Base-by-base conservation (phyloP, 2,329 filamentous ascomycete genomes). In the Aspergillus glaucus region DNA sequence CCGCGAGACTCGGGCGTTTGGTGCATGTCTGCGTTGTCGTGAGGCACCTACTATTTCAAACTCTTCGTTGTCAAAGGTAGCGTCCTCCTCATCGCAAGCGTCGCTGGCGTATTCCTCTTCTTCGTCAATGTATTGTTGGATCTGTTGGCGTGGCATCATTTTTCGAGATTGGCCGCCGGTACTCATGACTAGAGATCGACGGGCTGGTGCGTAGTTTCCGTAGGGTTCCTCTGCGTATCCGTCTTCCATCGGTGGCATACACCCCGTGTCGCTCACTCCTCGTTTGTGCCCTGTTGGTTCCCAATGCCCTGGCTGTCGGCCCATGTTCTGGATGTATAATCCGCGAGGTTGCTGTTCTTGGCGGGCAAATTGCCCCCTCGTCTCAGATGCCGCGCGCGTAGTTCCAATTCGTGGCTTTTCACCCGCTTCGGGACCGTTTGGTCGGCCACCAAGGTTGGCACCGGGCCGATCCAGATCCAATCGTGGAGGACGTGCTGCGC, bases 11-110 rank as follows among this genome's bases (percentile, higher is more conserved):
- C 58, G 58, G 24, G 53, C 46, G 9, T 60, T 60, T 48, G 55
- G 62, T 19, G 76, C 53, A n/a, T 60, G 57, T 4, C 56, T 58
- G 10, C 56, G 56, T 36, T 56, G 57, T 17, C 34, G n/a, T 43
- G 74, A 70, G 60, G 77, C 77, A 6, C 79, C 81, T 30, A 91
- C 74, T 76, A 92, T 89, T 63, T 94, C 88, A 52, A 92, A 92
- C 19, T 89, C 86, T 15, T 79, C 82, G 55, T 89, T 84, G 54
- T 93, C 85, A 44, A 89, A 80, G 1, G 81, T 85, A 2, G 78
- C 78, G 8, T 40, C 37, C 5, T 21, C 37, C 44, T 83, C 82
- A 51, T 87, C 84, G 57, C 86, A 85, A 48, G 86, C 82, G 46
- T 76, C 74, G 57, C 84, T 86, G n/a, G 78, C 84, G 49, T 82